phyloP scores from a whole-genome alignment of 139 green algal genomes.

The Asterochloris erici region DNA sequence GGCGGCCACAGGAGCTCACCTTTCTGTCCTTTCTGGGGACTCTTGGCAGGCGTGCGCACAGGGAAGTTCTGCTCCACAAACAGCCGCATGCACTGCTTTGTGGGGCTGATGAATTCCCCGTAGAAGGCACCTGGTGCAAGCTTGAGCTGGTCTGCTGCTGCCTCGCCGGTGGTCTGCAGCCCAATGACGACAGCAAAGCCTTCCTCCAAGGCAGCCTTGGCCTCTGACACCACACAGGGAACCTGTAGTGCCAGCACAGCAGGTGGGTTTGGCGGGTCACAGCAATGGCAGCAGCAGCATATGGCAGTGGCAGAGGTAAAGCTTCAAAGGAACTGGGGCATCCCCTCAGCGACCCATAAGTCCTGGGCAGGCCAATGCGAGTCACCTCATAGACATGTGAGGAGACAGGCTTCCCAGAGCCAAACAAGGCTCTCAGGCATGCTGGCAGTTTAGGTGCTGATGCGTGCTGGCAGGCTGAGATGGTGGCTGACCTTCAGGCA shows the following conservation, averaged over 20 bases:
- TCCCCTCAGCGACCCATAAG: too few species aligned
- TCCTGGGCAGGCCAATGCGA: too few species aligned
- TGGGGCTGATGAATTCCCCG: slow-evolving; percentile 63
- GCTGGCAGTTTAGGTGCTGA: too few species aligned
- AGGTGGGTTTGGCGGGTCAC: too few species aligned
- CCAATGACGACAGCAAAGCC: slow-evolving; percentile 76
- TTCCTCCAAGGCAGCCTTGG: slow-evolving; percentile 46
- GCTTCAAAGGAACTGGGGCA: not conserved
- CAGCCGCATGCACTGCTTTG: slow-evolving; percentile 69
- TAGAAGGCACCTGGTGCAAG: slow-evolving; percentile 51
- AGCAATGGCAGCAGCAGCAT: too few species aligned
- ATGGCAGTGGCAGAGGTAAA: not conserved
- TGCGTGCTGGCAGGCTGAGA: too few species aligned
- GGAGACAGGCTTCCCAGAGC: too few species aligned
- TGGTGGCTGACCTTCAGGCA: too few species aligned
- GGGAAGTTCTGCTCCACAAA: slow-evolving; percentile 74
- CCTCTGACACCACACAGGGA: slow-evolving; percentile 62
- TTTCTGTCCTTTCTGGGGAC: too few species aligned
- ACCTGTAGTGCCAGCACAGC: slow-evolving; percentile 38
- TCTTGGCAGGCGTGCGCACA: slow-evolving; percentile 1
- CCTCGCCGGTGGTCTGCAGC: slow-evolving; percentile 64
- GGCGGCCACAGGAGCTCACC: too few species aligned
- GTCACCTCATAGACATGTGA: too few species aligned
- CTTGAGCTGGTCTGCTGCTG: slow-evolving; percentile 37
- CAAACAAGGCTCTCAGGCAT: too few species aligned